Evolutionary conservation across 305 asterid genomes (phyloP).

Genomic region (Rubia peregrina): DNA sequence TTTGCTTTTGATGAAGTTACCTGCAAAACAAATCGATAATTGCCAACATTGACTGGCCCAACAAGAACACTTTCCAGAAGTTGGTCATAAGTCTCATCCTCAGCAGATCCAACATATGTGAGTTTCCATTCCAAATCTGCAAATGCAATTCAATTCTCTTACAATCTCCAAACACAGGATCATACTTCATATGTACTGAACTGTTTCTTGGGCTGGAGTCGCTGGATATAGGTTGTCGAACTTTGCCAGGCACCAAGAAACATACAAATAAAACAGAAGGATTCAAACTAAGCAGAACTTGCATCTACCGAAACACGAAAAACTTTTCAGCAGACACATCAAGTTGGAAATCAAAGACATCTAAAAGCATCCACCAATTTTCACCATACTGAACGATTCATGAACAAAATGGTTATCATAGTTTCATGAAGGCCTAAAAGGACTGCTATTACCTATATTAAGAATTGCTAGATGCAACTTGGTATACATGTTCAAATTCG

Average conservation of each 20-base stretch:
- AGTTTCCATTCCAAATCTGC: slow-evolving; percentile 99
- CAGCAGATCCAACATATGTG: slow-evolving; percentile 96
- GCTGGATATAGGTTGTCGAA: neutral
- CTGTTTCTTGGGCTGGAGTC: slow-evolving; percentile 2
- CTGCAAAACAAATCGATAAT: slow-evolving; percentile 81
- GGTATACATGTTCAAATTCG: neutral
- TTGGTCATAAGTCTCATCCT: slow-evolving; percentile 93
- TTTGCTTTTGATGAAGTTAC: slow-evolving; percentile 25
- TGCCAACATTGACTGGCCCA: slow-evolving; percentile 95
- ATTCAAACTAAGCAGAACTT: neutral
- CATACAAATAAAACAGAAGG: neutral
- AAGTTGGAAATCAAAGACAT: neutral
- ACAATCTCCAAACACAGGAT: slow-evolving; percentile 11
- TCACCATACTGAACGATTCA: neutral
- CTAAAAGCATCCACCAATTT: neutral
- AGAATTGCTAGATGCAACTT: neutral
- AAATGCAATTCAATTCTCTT: slow-evolving; percentile 18
- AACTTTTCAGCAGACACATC: neutral
- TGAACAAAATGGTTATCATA: neutral
- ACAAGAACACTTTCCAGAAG: slow-evolving; percentile 95
- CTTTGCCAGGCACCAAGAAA: neutral
- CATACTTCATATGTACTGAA: neutral
- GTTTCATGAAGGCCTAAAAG: neutral
- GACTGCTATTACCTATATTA: neutral
- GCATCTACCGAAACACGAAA: neutral